Evolutionary conservation across 2,329 filamentous ascomycete genomes (phyloP).

Genomic region (Aschersonia sp.): DNA sequence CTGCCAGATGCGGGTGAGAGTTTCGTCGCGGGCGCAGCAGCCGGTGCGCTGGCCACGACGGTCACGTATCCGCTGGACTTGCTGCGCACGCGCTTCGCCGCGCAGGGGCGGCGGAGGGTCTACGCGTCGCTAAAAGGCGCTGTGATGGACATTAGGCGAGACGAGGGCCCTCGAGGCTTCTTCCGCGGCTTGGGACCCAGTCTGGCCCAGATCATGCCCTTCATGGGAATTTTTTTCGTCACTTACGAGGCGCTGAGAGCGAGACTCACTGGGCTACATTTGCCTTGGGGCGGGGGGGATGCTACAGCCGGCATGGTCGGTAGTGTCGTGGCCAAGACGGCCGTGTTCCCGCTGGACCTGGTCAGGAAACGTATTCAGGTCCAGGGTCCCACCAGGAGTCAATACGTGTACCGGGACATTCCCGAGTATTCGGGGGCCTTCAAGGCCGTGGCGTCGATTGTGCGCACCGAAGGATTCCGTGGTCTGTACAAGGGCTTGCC

Average conservation of each 20-base stretch:
- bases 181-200: constrained; percentile 78
- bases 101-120: constrained; percentile 69
- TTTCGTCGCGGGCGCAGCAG: constrained; percentile 71
- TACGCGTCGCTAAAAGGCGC: constrained; percentile 60
- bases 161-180: constrained; percentile 69
- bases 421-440: constrained; percentile 63
- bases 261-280: constrained; percentile 35
- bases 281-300: constrained; percentile 67
- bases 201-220: constrained; percentile 78
- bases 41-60: constrained; percentile 70
- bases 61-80: constrained; percentile 88
- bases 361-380: constrained; percentile 90
- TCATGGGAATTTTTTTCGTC: constrained; percentile 94
- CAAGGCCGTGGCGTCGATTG: constrained; percentile 52
- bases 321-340: constrained; percentile 72
- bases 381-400: constrained; percentile 69
- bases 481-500: constrained; percentile 80
- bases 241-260: constrained; percentile 66
- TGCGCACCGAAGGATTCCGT: constrained; percentile 57
- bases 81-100: constrained; percentile 88
- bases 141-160: constrained; percentile 53
- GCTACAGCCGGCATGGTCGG: constrained; percentile 70
- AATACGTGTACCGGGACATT: constrained; percentile 78
- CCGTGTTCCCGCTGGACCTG: constrained; percentile 84
- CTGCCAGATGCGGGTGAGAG: constrained; percentile 58